Conservation (phyloP, 495 filamentous ascomycete species). For the Rostrohypoxylon terebratum region DNA sequence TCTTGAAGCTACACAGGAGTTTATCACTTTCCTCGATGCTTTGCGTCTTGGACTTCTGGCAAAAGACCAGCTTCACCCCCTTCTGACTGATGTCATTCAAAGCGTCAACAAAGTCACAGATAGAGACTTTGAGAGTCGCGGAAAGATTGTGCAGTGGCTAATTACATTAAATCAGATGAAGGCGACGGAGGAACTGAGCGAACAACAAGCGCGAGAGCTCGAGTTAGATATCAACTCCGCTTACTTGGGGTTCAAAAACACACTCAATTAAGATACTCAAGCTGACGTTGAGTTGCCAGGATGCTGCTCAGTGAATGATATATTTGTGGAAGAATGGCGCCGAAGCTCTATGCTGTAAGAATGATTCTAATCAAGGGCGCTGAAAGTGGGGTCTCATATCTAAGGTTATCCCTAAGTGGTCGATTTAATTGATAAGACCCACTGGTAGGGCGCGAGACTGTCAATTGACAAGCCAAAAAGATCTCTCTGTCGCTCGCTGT, state of each 20-base stretch:
- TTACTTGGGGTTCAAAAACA: constrained; percentile 87
- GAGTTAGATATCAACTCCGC: constrained; percentile 89
- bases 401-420: constrained; percentile 28
- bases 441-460: constrained; percentile 35
- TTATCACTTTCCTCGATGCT: constrained; percentile 97
- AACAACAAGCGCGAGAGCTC: constrained; percentile 88
- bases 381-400: constrained; percentile 18
- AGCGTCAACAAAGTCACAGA: constrained; percentile 96
- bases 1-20: constrained; percentile 90
- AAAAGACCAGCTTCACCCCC: constrained; percentile 94
- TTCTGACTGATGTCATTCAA: constrained; percentile 94
- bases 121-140: constrained; percentile 89
- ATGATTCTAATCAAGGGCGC: constrained; percentile 31
- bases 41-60: constrained; percentile 87
- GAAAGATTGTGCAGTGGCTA: constrained; percentile 98
- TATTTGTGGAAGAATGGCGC: constrained; percentile 9
- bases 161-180: constrained; percentile 98
- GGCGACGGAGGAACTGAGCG: constrained; percentile 87
- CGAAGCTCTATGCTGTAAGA: constrained; percentile 19
- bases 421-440: constrained; percentile 14
- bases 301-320: neutral
- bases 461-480: constrained; percentile 24
- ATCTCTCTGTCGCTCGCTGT: constrained; percentile 3
- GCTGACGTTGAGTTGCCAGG: neutral
- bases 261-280: constrained; percentile 47